These are phyloP conservation scores for Leccinum imitatum DNA, from an alignment of 768 basidiomycete species.

Conservation along the genomic window DNA sequence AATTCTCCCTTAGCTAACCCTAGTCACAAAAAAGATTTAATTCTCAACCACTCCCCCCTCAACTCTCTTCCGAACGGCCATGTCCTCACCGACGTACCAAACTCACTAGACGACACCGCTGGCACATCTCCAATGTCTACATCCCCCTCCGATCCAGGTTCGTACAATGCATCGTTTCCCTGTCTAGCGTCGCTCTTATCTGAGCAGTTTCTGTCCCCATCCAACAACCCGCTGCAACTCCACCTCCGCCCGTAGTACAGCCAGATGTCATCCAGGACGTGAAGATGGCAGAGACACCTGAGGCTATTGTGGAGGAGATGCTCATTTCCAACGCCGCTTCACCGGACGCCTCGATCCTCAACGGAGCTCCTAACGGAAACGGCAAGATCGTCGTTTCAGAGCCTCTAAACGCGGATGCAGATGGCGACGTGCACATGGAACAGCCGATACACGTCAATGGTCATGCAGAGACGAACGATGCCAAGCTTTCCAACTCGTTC, in stretches of 20 bases:
- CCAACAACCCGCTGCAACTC: conserved; percentile 45
- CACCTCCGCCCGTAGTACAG: conserved; percentile 45
- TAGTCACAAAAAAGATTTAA: conserved; percentile 32
- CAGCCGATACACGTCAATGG: conserved; percentile 27
- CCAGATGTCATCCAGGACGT: conserved; percentile 52
- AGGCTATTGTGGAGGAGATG: conserved; percentile 18
- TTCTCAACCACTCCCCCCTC: conserved; percentile 29
- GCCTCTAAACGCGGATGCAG: conserved; percentile 19
- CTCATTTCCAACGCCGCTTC: conserved; percentile 13
- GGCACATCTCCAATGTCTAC: conserved; percentile 38
- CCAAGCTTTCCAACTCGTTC: conserved; percentile 27
- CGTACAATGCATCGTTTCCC: conserved; percentile 22
- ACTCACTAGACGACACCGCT: conserved; percentile 40
- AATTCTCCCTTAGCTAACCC: conserved; percentile 38
- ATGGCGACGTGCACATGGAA: conserved; percentile 35
- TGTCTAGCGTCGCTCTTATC: conserved; percentile 29
- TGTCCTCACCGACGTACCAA: conserved; percentile 59
- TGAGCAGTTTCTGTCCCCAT: conserved; percentile 43
- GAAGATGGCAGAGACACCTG: conserved; percentile 46
- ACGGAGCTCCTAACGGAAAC: conserved; percentile 20
- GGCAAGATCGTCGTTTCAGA: conserved; percentile 36
- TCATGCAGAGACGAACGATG: conserved; percentile 11
- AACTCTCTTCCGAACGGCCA: conserved; percentile 62
- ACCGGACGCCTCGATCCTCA: conserved; percentile 8
- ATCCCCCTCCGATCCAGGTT: conserved; percentile 54